Conservation (phyloP, 2,329 filamentous ascomycete genomes). For the Fusarium papillatum region DNA sequence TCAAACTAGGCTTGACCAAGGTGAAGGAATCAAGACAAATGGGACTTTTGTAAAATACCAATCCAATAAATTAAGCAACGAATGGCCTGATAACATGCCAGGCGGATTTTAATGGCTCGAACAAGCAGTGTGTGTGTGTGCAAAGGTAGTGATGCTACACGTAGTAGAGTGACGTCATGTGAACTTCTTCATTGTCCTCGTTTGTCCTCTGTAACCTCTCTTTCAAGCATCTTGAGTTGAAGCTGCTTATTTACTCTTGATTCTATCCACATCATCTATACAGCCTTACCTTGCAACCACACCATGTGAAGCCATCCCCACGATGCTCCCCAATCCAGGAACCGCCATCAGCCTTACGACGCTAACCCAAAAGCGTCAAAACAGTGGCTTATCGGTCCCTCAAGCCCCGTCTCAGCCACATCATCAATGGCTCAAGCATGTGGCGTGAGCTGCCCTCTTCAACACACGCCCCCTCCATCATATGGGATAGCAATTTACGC, state of each 20-base stretch:
- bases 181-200: background rate
- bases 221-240: background rate
- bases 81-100: background rate
- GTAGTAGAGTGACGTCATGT: background rate
- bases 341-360: constrained; percentile 6
- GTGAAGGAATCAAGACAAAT: background rate
- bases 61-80: background rate
- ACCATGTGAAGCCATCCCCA: background rate
- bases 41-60: background rate
- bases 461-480: constrained; percentile 12
- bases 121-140: background rate
- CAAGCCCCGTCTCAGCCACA: constrained; percentile 1
- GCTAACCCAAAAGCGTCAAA: background rate
- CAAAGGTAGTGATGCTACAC: background rate
- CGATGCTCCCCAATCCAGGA: background rate
- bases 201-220: background rate
- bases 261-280: background rate
- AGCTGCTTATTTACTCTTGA: background rate
- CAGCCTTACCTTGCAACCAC: background rate
- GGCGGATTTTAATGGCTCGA: background rate
- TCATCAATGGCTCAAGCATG: background rate
- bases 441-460: constrained; percentile 6
- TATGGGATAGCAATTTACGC: background rate
- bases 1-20: background rate
- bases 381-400: background rate